Percentiles rank a stretch among this genome's conserved stretches.
These are phyloP conservation scores for Candida sanyaensis DNA, from an alignment of 1,139 yeast species.

Conservation along the genomic window DNA sequence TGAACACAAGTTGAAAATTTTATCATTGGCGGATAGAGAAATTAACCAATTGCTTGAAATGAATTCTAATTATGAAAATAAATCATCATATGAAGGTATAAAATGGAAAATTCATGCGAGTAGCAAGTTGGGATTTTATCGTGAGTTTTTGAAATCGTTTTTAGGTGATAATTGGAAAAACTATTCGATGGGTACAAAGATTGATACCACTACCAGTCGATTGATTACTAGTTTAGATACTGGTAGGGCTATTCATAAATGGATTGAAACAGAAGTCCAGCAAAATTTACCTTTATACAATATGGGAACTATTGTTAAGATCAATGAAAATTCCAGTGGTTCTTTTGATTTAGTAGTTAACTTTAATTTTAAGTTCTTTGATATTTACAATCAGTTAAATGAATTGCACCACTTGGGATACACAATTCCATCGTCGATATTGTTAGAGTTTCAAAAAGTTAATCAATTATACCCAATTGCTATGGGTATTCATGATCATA, in stretches of 20 bases:
- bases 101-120: slow-evolving; percentile 23
- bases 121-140: slow-evolving; percentile 25
- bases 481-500: slow-evolving; percentile 49
- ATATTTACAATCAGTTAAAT: slow-evolving; percentile 54
- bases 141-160: slow-evolving; percentile 20
- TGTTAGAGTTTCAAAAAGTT: slow-evolving; percentile 44
- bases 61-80: background rate
- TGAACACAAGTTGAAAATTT: slow-evolving; percentile 34
- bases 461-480: slow-evolving; percentile 60
- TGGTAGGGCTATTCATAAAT: slow-evolving; percentile 40
- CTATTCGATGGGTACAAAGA: slow-evolving; percentile 71
- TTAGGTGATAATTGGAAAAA: slow-evolving; percentile 77
- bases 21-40: slow-evolving; percentile 33
- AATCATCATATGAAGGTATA: slow-evolving; percentile 12
- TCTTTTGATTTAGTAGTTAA: slow-evolving; percentile 37
- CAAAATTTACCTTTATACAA: slow-evolving; percentile 11
- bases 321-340: slow-evolving; percentile 13
- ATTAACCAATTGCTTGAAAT: slow-evolving; percentile 19
- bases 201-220: slow-evolving; percentile 50
- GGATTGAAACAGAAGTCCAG: slow-evolving; percentile 36
- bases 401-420: slow-evolving; percentile 55
- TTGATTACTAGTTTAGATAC: slow-evolving; percentile 51
- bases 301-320: slow-evolving; percentile 13
- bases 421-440: slow-evolving; percentile 50
- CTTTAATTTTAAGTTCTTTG: slow-evolving; percentile 50